A percentile compares a stretch with the other conserved stretches of the same genome.
phyloP scores from a whole-genome alignment of 768 basidiomycete species.

The Tricholoma matsutake region DNA sequence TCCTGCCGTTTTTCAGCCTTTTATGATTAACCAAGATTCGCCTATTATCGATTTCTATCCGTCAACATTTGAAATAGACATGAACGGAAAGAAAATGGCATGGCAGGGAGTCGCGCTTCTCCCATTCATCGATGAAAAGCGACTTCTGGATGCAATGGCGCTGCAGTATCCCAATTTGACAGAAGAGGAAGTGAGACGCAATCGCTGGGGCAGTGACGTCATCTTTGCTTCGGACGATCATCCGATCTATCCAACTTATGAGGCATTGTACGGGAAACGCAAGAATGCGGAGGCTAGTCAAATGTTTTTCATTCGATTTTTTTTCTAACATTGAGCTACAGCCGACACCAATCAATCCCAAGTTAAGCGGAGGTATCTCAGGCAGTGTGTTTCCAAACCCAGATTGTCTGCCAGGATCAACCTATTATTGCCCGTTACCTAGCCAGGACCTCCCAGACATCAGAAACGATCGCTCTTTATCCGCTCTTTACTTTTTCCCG shows the following conservation, averaged over 20 bases:
- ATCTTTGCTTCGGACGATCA: conserved; percentile 85
- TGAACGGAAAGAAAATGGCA: conserved; percentile 99
- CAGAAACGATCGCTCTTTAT: conserved; percentile 81
- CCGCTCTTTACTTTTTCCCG: conserved; percentile 87
- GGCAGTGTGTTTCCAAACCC: conserved; percentile 83
- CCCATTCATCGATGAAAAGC: conserved; percentile 89
- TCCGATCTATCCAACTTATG: conserved; percentile 82
- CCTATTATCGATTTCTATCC: conserved; percentile 98
- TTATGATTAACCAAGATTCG: conserved; percentile 86
- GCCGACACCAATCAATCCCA: conserved; percentile 71
- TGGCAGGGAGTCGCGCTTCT: conserved; percentile 98
- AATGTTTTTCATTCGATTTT: not conserved
- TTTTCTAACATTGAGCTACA: conserved; percentile 30
- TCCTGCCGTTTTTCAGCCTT: conserved; percentile 75
- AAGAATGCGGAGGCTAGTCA: conserved; percentile 70
- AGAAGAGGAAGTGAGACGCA: conserved; percentile 81
- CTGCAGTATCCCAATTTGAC: conserved; percentile 62
- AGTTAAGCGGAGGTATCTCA: conserved; percentile 71
- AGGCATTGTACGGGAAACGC: conserved; percentile 86
- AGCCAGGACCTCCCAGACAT: conserved; percentile 70
- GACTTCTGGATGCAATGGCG: conserved; percentile 83
- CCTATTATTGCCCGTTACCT: conserved; percentile 74
- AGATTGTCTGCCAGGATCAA: conserved; percentile 88
- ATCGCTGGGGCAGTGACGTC: conserved; percentile 79
- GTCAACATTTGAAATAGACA: conserved; percentile 87